Percentiles rank a stretch among this genome's conserved stretches.
These are phyloP conservation scores for Xylaria sp. DNA, from an alignment of 2,329 filamentous ascomycete genomes.

Conservation along the genomic window DNA sequence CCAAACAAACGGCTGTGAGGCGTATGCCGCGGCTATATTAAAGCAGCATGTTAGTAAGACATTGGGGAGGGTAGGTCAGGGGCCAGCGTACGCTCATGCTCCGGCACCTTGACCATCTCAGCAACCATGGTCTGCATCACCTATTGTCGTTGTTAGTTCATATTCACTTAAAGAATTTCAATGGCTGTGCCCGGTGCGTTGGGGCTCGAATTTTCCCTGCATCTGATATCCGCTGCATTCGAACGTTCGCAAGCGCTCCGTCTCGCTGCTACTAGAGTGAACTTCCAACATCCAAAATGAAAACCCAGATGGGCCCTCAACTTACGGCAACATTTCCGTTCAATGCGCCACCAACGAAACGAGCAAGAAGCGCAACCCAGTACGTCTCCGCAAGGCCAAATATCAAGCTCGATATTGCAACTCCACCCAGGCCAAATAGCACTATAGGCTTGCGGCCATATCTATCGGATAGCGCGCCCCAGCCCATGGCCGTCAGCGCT, in stretches of 20 bases:
- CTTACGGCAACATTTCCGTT: conserved; percentile 55
- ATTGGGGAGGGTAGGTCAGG: not conserved
- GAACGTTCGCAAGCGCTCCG: not conserved
- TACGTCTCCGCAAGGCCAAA: conserved; percentile 56
- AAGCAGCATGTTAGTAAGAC: not conserved
- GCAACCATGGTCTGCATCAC: conserved; percentile 58
- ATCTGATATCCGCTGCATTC: not conserved
- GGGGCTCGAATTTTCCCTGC: not conserved
- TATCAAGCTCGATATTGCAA: conserved; percentile 55
- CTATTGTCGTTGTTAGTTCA: conserved; percentile 33
- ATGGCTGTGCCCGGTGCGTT: not conserved
- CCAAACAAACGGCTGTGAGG: conserved; percentile 54
- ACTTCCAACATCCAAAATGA: too few relatives aligned
- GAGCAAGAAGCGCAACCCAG: conserved; percentile 56
- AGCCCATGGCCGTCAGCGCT: conserved; percentile 56
- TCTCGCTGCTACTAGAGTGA: not conserved
- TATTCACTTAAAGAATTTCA: not conserved
- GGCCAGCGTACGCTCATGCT: conserved; percentile 53
- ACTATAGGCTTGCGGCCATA: conserved; percentile 54
- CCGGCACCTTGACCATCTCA: conserved; percentile 56
- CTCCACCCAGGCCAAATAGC: conserved; percentile 51
- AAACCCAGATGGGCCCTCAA: conserved; percentile 14
- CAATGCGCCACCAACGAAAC: conserved; percentile 54
- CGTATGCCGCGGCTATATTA: conserved; percentile 49
- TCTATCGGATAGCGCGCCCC: conserved; percentile 56